Percentiles rank a stretch among this genome's conserved stretches.
phyloP scores from a whole-genome alignment of 306 rosid species.

The Clitoria ternatea region DNA sequence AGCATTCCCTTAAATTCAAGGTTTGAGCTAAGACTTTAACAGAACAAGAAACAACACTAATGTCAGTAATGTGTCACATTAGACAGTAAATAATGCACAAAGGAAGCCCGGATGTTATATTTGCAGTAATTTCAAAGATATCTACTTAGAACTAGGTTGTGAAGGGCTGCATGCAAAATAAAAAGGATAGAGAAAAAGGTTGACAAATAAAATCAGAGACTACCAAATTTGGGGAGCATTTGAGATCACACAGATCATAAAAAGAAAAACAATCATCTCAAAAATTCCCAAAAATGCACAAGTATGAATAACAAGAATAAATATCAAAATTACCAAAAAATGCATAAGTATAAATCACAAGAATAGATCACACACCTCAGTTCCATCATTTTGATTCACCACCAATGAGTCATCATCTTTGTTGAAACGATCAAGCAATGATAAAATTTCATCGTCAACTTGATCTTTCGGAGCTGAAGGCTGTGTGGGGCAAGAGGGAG shows the following conservation, averaged over 20 bases:
- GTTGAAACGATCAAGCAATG: constrained; percentile 4
- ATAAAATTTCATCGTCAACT: constrained; percentile 25
- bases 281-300: not conserved
- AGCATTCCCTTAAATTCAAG: not conserved
- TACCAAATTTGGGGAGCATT: not conserved
- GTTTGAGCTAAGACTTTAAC: not conserved
- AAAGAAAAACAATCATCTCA: not conserved
- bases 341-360: not conserved
- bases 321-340: too few relatives aligned
- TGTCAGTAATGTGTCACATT: not conserved
- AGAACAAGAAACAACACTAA: not conserved
- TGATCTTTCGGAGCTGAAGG: constrained; percentile 25
- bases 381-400: constrained; percentile 3
- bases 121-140: not conserved
- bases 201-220: not conserved
- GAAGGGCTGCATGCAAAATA: not conserved
- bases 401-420: constrained; percentile 16
- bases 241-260: not conserved
- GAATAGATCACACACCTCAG: constrained; percentile 41
- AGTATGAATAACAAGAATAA: not conserved
- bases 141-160: not conserved
- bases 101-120: not conserved
- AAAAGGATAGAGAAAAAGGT: not conserved
- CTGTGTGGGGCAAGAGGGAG: constrained; percentile 14
- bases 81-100: not conserved